Evolutionary conservation across 2,329 filamentous ascomycete species (phyloP), one percentile per base, ranked within the genome.

Genomic region (Diaporthe sp.): DNA sequence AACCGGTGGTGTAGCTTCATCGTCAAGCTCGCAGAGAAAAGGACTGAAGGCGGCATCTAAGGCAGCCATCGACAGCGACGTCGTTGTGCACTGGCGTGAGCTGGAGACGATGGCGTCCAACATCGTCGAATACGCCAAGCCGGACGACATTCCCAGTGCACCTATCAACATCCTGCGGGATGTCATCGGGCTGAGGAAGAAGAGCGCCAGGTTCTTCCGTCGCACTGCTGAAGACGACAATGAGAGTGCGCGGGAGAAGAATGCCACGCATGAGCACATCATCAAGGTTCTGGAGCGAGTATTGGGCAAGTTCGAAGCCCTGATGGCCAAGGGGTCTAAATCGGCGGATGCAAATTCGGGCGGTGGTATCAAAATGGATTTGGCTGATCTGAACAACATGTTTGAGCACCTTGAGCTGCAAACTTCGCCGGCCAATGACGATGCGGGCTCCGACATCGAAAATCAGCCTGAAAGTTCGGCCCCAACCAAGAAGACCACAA

Each of bases 201-300:
- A 31, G 53, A 57, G 53, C 53, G 25, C 53, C 6, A 57, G 25
- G 28, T 57, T 57, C 28, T 57, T 57, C 15, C 25, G 25, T 28
- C 53, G 25, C 4, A 57, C 15, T 31, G 13, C 25, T 20, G 28
- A 15, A 1, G 53, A 31, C 5, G 28, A 31, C 25, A 17, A 57
- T 31, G 53, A 57, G 53, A 57, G 25, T 57, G 53, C 28, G 28
- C 53, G 53, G 13, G 53, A 57, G 53, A 57, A 57, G 53, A 57
- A 57, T 57, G 28, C 12, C 25, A 57, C 53, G 25, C 53, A 57
- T 57, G 25, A 57, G 53, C 28, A 57, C 2, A 31, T 57, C 25
- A 57, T 57, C 28, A 17, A 57, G 15, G 53, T 57, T 13, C 25
- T 57, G 15, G 53, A 57, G 6, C 25, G 53, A 7, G 53, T 57